Conservation (phyloP, 306 rosid species). For the Acacia acuminata region DNA sequence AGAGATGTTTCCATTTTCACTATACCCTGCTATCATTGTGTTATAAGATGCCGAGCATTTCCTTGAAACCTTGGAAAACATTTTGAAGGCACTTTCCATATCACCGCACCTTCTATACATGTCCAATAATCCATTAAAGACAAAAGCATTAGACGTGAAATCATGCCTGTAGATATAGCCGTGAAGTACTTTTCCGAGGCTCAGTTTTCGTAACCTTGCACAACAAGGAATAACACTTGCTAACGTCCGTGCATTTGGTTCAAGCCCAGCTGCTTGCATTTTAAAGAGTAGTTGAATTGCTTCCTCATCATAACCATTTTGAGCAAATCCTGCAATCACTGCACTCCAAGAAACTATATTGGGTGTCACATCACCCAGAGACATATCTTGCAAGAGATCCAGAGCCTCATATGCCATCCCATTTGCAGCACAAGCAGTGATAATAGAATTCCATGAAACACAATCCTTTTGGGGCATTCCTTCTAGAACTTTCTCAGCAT, state of each 20-base stretch:
- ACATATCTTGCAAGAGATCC: constrained; percentile 47
- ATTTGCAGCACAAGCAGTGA: constrained; percentile 52
- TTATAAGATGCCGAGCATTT: constrained; percentile 46
- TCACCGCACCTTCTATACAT: constrained; percentile 53
- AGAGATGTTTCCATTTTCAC: constrained; percentile 42
- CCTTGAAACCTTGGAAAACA: constrained; percentile 46
- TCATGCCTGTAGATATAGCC: constrained; percentile 48
- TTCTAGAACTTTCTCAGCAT: constrained; percentile 47
- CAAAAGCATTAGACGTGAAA: constrained; percentile 41
- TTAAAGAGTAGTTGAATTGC: constrained; percentile 42
- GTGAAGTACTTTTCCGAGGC: constrained; percentile 54
- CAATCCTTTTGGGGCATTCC: constrained; percentile 43
- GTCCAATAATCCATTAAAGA: constrained; percentile 56
- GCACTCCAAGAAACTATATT: constrained; percentile 65
- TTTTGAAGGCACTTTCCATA: constrained; percentile 42
- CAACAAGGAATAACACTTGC: constrained; percentile 57
- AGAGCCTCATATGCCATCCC: constrained; percentile 55
- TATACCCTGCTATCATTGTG: constrained; percentile 60
- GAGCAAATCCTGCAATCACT: constrained; percentile 57
- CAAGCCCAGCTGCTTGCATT: constrained; percentile 48
- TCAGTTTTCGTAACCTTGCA: constrained; percentile 43
- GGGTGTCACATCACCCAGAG: constrained; percentile 31
- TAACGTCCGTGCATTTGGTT: constrained; percentile 50
- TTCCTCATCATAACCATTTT: constrained; percentile 57
- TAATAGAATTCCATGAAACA: constrained; percentile 59